Evolutionary conservation across 176 grass and related monocot genomes (phyloP).

Genomic region (Aegilops umbellulata): DNA sequence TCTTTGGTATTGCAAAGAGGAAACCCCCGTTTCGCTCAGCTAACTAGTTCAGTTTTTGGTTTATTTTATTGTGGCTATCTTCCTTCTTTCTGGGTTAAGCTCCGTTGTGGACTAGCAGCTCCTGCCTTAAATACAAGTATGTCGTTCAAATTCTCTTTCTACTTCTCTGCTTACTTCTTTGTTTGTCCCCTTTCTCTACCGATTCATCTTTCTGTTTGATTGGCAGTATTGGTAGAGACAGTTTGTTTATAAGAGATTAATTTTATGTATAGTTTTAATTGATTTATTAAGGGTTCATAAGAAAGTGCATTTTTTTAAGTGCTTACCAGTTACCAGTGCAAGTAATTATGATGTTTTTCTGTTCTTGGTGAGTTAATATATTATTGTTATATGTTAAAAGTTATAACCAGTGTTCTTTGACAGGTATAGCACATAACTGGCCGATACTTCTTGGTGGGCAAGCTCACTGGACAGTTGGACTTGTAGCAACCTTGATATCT

Average conservation of each 20-base stretch:
- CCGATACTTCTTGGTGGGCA: constrained; percentile 86
- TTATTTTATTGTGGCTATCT: constrained; percentile 99
- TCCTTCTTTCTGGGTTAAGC: constrained; percentile 98
- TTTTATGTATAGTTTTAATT: constrained; percentile 16
- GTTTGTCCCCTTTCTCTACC: background rate
- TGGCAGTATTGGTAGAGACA: background rate
- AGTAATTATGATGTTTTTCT: background rate
- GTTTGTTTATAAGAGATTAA: background rate
- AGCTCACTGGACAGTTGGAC: constrained; percentile 94
- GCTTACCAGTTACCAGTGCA: background rate
- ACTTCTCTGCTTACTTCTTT: constrained; percentile 1
- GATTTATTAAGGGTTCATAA: background rate
- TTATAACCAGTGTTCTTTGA: constrained; percentile 31
- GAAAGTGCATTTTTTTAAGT: background rate
- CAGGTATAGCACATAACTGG: constrained; percentile 73
- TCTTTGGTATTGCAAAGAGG: constrained; percentile 88
- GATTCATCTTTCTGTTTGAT: background rate
- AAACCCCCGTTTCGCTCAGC: constrained; percentile 91
- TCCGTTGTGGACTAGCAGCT: constrained; percentile 75
- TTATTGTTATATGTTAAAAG: background rate
- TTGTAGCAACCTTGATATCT: constrained; percentile 90
- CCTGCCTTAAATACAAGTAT: constrained; percentile 92
- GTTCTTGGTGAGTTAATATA: background rate
- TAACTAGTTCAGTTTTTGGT: constrained; percentile 96
- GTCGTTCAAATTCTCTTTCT: background rate